Evolutionary conservation across 805 yeast species (phyloP), one percentile per base, ranked within the genome.

Genomic region (Wickerhamia fluorescens): DNA sequence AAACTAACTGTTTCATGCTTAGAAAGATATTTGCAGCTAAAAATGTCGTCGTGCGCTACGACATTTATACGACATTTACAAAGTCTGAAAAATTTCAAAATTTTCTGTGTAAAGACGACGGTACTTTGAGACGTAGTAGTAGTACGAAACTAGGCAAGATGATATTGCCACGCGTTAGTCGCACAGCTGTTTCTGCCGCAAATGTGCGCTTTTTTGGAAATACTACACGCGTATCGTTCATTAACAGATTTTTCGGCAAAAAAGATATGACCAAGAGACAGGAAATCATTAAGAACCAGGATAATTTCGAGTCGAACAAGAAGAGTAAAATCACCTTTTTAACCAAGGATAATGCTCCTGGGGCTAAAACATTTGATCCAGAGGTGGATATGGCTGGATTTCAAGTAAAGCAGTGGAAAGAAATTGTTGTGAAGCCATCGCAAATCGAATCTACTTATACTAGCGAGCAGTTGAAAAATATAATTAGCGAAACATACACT

Each of bases 381-480:
- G 45, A 36, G 7, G 36, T 28, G 8, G 65, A 61, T 29, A 51
- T 61, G 49, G 58, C 62, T 4, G 58, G 44, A 27, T 60, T 61
- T 36, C 38, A 47, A 15, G 45, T 64, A 20, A 33, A 34, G 5
- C 54, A 54, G 39, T 64, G 70, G 70, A 63, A 61, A 31, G 34
- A 34, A 13, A 41, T 38, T 14, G 25, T 29, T 7, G 52, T 60
- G 19, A 34, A 25, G 20, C 35, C 42, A 14, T 37, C 33, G 27
- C 52, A 58, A 9, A 42, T 60, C 16, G 64, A 57, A 40, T 17
- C 44, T 5, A 40, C 51, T 2, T 60, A 49, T 36, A 34, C 44
- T 12, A 29, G 45, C 20, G 53, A 47, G 15, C 38, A 45, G 24
- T 38, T 62, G 17, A 33, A 42, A 10, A 33, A 37, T 5, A 42